These are phyloP conservation scores for Hypomyces perniciosus DNA, from an alignment of 2,329 filamentous ascomycete species.

Conservation along the genomic window DNA sequence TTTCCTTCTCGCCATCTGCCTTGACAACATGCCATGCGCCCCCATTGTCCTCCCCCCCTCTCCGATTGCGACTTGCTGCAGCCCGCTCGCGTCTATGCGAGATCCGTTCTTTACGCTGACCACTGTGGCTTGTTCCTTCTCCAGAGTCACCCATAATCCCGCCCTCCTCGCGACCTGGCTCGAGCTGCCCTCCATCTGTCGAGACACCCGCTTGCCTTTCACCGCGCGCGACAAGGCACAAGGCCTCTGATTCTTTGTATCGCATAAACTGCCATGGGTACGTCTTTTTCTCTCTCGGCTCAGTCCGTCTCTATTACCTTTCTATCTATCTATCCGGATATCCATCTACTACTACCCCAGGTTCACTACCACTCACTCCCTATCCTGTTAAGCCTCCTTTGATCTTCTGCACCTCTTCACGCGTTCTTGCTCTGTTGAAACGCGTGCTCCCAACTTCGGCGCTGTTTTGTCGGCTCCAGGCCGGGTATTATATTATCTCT, in stretches of 20 bases:
- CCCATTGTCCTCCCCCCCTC: constrained; percentile 17
- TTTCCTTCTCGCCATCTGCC: constrained; percentile 16
- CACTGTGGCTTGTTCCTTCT: constrained; percentile 24
- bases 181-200: constrained; percentile 20
- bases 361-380: background rate
- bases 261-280: constrained; percentile 21
- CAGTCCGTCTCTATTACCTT: constrained; percentile 20
- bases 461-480: background rate
- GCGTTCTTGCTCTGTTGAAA: background rate
- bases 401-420: background rate
- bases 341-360: too few species aligned
- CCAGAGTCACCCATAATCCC: constrained; percentile 20
- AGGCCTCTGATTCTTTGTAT: constrained; percentile 16
- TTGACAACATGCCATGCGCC: constrained; percentile 14
- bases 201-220: constrained; percentile 21
- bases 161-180: constrained; percentile 19
- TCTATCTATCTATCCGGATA: background rate
- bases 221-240: constrained; percentile 14
- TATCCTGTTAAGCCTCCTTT: constrained; percentile 10
- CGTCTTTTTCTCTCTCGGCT: constrained; percentile 16
- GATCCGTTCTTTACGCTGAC: constrained; percentile 26
- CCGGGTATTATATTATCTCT: too few species aligned
- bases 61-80: constrained; percentile 25
- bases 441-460: background rate
- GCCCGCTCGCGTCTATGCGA: constrained; percentile 28